Base-by-base conservation (phyloP, 139 green algal genomes). In the Haematococcus sp. region DNA sequence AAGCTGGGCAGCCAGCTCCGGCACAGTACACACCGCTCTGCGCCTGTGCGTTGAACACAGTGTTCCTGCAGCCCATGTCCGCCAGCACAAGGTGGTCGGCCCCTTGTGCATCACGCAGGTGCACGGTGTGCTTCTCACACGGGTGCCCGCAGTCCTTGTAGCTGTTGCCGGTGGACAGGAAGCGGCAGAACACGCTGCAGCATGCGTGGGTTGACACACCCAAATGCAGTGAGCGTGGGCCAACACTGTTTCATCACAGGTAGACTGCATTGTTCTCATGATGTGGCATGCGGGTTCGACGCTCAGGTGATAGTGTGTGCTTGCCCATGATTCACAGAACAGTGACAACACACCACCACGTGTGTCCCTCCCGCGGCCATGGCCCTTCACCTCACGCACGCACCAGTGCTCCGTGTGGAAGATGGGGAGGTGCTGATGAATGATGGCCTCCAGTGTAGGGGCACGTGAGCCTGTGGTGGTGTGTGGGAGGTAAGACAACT, bases 331-430 rank as follows among this genome's bases (percentile, higher is more conserved):
- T 30, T 40, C 28, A n/a, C 44, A 73, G 23, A n/a, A n/a, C n/a
- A n/a, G n/a, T n/a, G n/a, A n/a, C n/a, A n/a, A n/a, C n/a, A n/a
- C n/a, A n/a, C n/a, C n/a, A n/a, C n/a, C n/a, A n/a, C n/a, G n/a
- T n/a, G n/a, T n/a, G n/a, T n/a, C n/a, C n/a, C n/a, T n/a, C n/a
- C n/a, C n/a, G n/a, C n/a, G n/a, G n/a, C n/a, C n/a, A n/a, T n/a
- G n/a, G n/a, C n/a, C n/a, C n/a, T n/a, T n/a, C n/a, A n/a, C n/a
- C n/a, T n/a, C n/a, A n/a, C n/a, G n/a, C 40, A 49, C 40, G 7
- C 40, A 49, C 40, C 92, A 97, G 85, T 95, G 90, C 83, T 97
- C 92, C 3, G 91, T 95, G 84, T 97, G 91, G 77, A 97, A 96
- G 77, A 96, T 91, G 67, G 92, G 90, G 31, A 97, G 75, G 81